Conservation (phyloP, 257 asterid genomes). For the Solanum verrucosum region DNA sequence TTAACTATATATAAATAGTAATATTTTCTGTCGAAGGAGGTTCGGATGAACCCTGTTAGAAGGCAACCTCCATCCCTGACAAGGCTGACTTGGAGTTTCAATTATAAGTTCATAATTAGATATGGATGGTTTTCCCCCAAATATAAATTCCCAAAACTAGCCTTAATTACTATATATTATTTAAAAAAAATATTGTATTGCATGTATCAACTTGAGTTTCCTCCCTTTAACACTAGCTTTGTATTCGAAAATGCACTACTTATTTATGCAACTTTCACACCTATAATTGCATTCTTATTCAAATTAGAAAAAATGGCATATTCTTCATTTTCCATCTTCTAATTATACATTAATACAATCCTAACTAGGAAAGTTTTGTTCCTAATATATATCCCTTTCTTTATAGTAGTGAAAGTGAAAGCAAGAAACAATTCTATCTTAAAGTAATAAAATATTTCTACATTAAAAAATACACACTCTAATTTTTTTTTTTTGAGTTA, state of each 20-base stretch:
- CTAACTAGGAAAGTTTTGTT: background rate
- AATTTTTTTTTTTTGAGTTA: too few species aligned
- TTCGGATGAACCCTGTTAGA: too few species aligned
- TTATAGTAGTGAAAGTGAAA: background rate
- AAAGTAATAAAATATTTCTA: background rate
- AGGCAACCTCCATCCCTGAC: too few species aligned
- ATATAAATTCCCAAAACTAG: background rate
- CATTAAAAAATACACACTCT: too few species aligned
- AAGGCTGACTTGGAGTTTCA: conserved; percentile 1
- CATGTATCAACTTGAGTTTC: background rate
- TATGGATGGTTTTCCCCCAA: background rate
- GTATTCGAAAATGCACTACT: background rate
- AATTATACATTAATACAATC: background rate
- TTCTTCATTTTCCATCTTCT: background rate
- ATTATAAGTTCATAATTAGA: background rate
- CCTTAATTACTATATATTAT: background rate
- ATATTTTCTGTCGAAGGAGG: too few species aligned
- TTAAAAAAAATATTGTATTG: background rate
- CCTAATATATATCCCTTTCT: background rate
- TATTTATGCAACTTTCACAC: background rate
- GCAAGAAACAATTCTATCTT: background rate
- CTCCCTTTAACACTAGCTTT: background rate
- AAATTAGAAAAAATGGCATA: too few species aligned
- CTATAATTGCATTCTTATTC: background rate
- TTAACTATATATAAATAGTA: too few species aligned